These are phyloP conservation scores for Metarhizium sp. DNA, from an alignment of 2,329 filamentous ascomycete genomes.

Conservation along the genomic window DNA sequence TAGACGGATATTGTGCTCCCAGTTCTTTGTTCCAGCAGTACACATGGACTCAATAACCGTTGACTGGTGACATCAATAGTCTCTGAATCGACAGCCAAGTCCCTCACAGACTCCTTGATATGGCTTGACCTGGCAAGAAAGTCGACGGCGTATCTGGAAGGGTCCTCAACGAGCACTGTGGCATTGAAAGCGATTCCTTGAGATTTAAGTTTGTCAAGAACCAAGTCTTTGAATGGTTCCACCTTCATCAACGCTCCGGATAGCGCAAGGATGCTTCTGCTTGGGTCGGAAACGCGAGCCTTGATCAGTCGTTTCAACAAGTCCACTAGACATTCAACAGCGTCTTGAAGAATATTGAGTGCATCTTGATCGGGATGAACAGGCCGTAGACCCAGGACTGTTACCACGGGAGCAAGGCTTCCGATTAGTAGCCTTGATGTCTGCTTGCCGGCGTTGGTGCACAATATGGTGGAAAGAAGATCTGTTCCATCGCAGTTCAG, in stretches of 20 bases:
- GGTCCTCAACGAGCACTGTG: constrained; percentile 7
- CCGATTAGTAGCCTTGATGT: background rate
- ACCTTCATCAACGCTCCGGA: constrained; percentile 13
- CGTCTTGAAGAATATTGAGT: background rate
- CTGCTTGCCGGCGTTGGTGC: background rate
- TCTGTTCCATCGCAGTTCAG: background rate
- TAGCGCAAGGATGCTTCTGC: constrained; percentile 9
- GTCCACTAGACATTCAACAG: constrained; percentile 8
- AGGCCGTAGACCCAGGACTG: background rate
- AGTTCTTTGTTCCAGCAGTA: background rate
- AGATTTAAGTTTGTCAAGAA: background rate
- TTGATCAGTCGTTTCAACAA: constrained; percentile 8
- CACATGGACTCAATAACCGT: background rate
- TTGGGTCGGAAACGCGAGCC: constrained; percentile 7
- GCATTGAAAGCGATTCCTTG: constrained; percentile 3
- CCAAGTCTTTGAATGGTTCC: constrained; percentile 3
- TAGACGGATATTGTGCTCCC: background rate
- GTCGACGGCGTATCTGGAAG: background rate
- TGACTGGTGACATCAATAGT: background rate
- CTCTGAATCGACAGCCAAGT: background rate
- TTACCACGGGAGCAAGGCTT: background rate
- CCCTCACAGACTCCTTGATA: background rate
- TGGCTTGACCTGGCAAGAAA: background rate
- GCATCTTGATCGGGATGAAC: background rate
- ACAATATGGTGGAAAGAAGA: background rate